These are phyloP conservation scores for Aspergillus fumigatiaffinis DNA, from an alignment of 2,329 filamentous ascomycete species.

Conservation along the genomic window DNA sequence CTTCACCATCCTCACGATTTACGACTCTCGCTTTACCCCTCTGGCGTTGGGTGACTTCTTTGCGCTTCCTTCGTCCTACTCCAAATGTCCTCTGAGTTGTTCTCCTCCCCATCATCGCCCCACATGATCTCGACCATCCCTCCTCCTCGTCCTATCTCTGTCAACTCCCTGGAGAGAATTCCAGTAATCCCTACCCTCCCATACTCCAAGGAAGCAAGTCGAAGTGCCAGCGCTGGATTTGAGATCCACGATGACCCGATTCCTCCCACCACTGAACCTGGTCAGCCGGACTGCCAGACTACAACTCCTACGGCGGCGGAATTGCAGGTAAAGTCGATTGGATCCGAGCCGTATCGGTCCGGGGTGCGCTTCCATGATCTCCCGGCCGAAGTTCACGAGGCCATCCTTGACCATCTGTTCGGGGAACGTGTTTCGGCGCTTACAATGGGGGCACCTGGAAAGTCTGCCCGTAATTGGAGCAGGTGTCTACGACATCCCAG, in stretches of 20 bases:
- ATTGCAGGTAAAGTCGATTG: constrained; percentile 12
- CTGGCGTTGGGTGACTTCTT: constrained; percentile 9
- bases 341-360: constrained; percentile 11
- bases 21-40: constrained; percentile 9
- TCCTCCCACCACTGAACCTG: constrained; percentile 15
- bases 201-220: constrained; percentile 19
- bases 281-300: constrained; percentile 18
- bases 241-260: constrained; percentile 20
- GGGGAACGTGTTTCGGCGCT: constrained; percentile 63
- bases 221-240: constrained; percentile 26
- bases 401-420: constrained; percentile 67
- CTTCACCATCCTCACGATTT: constrained; percentile 12
- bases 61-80: neutral
- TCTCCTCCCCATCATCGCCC: constrained; percentile 11
- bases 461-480: constrained; percentile 57
- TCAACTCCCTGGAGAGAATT: constrained; percentile 28
- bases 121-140: constrained; percentile 29
- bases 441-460: constrained; percentile 53
- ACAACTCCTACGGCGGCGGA: constrained; percentile 26
- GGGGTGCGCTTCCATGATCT: constrained; percentile 41
- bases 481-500: constrained; percentile 64
- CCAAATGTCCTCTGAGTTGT: constrained; percentile 12
- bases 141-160: constrained; percentile 29
- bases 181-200: constrained; percentile 18
- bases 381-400: constrained; percentile 68